Percentiles rank a stretch among this genome's conserved stretches.
Evolutionary conservation across 805 yeast species (phyloP).

Genomic region (Saturnispora zaruensis): DNA sequence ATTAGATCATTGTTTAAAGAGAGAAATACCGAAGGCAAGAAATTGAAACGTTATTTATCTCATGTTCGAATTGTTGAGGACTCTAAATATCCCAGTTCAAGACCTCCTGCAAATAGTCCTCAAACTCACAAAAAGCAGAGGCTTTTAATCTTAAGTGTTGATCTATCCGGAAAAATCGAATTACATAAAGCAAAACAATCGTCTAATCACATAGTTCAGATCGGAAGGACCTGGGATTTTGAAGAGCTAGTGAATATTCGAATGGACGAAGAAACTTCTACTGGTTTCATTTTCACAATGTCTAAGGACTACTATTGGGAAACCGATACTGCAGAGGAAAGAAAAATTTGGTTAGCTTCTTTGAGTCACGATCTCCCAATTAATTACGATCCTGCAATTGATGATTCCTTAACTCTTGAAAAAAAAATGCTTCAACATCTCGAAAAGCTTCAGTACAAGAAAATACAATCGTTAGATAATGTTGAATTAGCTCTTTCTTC

Average conservation of each 20-base stretch:
- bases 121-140: slow-evolving; percentile 49
- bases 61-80: slow-evolving; percentile 74
- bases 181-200: slow-evolving; percentile 83
- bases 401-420: slow-evolving; percentile 51
- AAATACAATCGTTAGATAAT: slow-evolving; percentile 47
- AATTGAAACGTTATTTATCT: slow-evolving; percentile 56
- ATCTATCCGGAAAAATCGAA: slow-evolving; percentile 54
- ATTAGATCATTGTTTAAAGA: slow-evolving; percentile 43
- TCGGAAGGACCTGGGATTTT: slow-evolving; percentile 88
- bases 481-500: slow-evolving; percentile 34
- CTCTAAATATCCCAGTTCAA: slow-evolving; percentile 53
- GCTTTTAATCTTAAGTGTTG: slow-evolving; percentile 51
- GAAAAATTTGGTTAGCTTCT: slow-evolving; percentile 48
- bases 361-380: slow-evolving; percentile 27
- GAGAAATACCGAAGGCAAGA: slow-evolving; percentile 33
- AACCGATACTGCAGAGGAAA: slow-evolving; percentile 47
- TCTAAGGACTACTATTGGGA: slow-evolving; percentile 84
- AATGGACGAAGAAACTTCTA: slow-evolving; percentile 41
- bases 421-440: slow-evolving; percentile 52
- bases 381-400: slow-evolving; percentile 58
- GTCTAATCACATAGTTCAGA: slow-evolving; percentile 65
- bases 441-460: slow-evolving; percentile 51
- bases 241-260: slow-evolving; percentile 56
- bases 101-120: slow-evolving; percentile 54
- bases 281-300: slow-evolving; percentile 52